A percentile compares a stretch with the other conserved stretches of the same genome.
phyloP scores from a whole-genome alignment of 2,329 filamentous ascomycete species.

The Parastagonospora nodorum region DNA sequence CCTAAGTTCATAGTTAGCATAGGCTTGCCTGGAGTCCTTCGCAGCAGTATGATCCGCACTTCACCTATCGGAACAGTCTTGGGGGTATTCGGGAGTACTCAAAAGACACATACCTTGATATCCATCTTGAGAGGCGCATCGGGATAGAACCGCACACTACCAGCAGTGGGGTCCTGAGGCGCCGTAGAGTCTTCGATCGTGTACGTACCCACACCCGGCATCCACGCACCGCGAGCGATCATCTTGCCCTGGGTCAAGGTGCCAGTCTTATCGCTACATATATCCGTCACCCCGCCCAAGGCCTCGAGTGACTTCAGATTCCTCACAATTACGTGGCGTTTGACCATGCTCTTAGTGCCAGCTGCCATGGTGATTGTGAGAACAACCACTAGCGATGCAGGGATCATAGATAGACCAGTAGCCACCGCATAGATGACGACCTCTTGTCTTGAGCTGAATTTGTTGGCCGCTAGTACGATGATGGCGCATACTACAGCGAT shows the following conservation, averaged over 20 bases:
- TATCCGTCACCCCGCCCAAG: constrained; percentile 46
- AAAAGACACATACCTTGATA: constrained; percentile 10
- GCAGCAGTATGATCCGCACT: too few relatives aligned
- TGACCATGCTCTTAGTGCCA: constrained; percentile 45
- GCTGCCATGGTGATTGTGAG: constrained; percentile 48
- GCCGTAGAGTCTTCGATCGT: constrained; percentile 43
- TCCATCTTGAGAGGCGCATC: constrained; percentile 34
- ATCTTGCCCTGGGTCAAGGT: constrained; percentile 47
- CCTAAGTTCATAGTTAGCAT: background rate
- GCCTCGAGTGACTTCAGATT: constrained; percentile 45
- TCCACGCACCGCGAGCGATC: constrained; percentile 46
- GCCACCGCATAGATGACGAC: constrained; percentile 49
- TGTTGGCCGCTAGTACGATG: constrained; percentile 48
- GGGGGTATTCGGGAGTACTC: too few relatives aligned
- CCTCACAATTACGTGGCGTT: constrained; percentile 41
- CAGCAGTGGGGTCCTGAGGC: constrained; percentile 41
- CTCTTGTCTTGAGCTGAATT: constrained; percentile 45
- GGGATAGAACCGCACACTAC: constrained; percentile 32
- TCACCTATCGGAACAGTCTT: too few relatives aligned
- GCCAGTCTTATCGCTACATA: constrained; percentile 60
- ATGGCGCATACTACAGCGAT: constrained; percentile 46
- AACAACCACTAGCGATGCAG: constrained; percentile 44
- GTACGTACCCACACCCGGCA: constrained; percentile 45
- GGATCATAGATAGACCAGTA: constrained; percentile 47
- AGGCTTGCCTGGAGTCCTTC: too few relatives aligned